Conservation (phyloP, 768 basidiomycete species). For the Daedaleopsis nitida region DNA sequence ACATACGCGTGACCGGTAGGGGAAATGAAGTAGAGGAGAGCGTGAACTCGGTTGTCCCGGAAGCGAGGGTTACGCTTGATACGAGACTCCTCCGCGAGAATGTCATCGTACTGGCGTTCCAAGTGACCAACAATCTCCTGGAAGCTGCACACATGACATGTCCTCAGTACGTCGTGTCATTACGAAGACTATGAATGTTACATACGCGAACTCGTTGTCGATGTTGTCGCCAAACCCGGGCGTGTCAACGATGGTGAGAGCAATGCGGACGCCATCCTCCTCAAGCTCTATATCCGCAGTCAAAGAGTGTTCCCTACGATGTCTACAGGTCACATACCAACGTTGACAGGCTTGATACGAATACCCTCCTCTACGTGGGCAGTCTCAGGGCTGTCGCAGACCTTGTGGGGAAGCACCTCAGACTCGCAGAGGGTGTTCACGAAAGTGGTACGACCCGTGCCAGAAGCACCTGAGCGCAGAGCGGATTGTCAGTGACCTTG, state of each 20-base stretch:
- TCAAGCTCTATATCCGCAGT: constrained; percentile 72
- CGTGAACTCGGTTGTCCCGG: constrained; percentile 97
- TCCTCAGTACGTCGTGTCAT: not conserved
- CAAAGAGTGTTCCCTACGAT: not conserved
- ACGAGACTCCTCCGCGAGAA: constrained; percentile 95
- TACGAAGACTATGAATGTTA: not conserved
- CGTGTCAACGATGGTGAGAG: constrained; percentile 97
- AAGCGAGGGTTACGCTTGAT: constrained; percentile 99
- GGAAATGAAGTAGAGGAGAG: constrained; percentile 96
- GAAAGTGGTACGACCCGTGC: constrained; percentile 96
- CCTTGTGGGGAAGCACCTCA: constrained; percentile 86
- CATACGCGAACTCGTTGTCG: constrained; percentile 97
- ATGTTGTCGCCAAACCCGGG: constrained; percentile 99
- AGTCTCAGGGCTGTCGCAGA: constrained; percentile 80
- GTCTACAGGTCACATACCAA: constrained; percentile 58
- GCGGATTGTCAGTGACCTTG: not conserved
- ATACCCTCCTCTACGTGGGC: constrained; percentile 95
- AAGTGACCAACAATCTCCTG: constrained; percentile 96
- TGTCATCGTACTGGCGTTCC: constrained; percentile 98
- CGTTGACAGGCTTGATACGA: constrained; percentile 91
- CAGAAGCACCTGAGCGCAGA: constrained; percentile 77
- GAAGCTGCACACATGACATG: constrained; percentile 58
- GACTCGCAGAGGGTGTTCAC: constrained; percentile 99
- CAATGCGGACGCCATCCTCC: constrained; percentile 97
- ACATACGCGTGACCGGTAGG: constrained; percentile 97